Evolutionary conservation across 2,329 filamentous ascomycete genomes (phyloP).

Genomic region (Aaosphaeria arxii): DNA sequence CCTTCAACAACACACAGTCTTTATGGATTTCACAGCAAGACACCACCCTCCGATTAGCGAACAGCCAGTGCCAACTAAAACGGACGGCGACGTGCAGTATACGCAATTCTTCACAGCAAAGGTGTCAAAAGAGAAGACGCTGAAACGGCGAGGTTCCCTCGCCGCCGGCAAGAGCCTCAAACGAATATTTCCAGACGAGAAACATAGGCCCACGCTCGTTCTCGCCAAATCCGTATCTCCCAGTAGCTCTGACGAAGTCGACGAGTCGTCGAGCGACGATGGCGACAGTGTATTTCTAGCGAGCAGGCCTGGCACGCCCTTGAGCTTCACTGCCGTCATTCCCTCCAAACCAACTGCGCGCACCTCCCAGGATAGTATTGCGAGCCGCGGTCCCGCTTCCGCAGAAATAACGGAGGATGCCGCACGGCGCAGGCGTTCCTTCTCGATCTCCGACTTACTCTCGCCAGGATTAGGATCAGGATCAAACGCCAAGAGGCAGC

Average conservation of each 20-base stretch:
- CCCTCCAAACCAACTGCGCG: constrained; percentile 18
- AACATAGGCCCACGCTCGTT: constrained; percentile 48
- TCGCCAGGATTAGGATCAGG: constrained; percentile 34
- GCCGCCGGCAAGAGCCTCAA: constrained; percentile 39
- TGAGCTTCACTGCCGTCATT: constrained; percentile 28
- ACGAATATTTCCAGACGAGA: constrained; percentile 43
- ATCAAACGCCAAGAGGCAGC: constrained; percentile 38
- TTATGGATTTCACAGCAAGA: constrained; percentile 21
- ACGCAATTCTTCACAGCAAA: constrained; percentile 37
- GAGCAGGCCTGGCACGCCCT: constrained; percentile 38
- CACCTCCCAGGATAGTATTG: constrained; percentile 5
- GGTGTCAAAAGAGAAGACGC: constrained; percentile 30
- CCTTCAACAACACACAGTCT: constrained; percentile 53
- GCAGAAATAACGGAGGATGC: constrained; percentile 18
- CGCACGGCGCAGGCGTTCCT: constrained; percentile 44
- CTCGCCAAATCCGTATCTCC: constrained; percentile 42
- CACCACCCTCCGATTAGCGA: constrained; percentile 21
- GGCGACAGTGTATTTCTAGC: constrained; percentile 38
- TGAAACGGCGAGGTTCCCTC: constrained; percentile 41
- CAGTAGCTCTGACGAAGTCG: constrained; percentile 27
- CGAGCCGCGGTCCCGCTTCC: constrained; percentile 11
- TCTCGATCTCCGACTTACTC: constrained; percentile 49
- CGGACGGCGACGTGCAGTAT: constrained; percentile 31
- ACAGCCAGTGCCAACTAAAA: constrained; percentile 12
- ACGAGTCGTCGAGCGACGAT: constrained; percentile 36